These are phyloP conservation scores for Chlorella sp. DNA, from an alignment of 139 green algal genomes.

Conservation along the genomic window DNA sequence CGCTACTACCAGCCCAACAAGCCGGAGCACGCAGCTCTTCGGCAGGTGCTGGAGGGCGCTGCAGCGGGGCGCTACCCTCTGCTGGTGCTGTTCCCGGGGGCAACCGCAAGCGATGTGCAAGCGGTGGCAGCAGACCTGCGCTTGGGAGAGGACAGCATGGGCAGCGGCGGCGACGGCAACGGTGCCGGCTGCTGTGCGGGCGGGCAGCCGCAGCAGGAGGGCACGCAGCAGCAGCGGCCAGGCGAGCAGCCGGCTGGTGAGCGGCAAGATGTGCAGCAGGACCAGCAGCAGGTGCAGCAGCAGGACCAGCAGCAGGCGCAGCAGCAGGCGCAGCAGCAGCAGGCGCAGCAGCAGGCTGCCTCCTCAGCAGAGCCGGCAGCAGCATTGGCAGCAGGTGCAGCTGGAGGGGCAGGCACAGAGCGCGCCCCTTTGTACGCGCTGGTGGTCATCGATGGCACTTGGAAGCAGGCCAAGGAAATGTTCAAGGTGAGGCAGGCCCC, in stretches of 20 bases:
- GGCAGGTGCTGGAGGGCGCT: neutral
- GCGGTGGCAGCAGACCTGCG: neutral
- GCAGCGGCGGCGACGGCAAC: neutral
- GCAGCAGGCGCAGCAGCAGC: neutral
- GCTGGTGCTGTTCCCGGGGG: slow-evolving; percentile 24
- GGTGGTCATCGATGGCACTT: slow-evolving; percentile 26
- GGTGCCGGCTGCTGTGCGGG: too few relatives aligned
- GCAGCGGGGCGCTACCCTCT: slow-evolving; percentile 7
- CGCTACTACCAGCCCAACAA: neutral
- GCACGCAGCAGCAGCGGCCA: too few relatives aligned
- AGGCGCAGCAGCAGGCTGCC: too few relatives aligned
- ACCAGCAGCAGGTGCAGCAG: neutral
- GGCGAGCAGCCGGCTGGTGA: too few relatives aligned
- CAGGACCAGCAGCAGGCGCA: neutral
- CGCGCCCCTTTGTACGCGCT: neutral
- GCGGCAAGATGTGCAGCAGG: too few relatives aligned
- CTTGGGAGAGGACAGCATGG: neutral
- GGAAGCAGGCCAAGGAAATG: slow-evolving; percentile 35
- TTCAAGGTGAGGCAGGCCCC: neutral
- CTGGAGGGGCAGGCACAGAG: neutral
- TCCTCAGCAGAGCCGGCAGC: neutral
- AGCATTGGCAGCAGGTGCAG: neutral
- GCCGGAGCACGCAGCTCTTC: neutral
- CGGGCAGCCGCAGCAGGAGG: too few relatives aligned
- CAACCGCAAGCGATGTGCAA: neutral